phyloP scores from a whole-genome alignment of 2,329 filamentous ascomycete species.

The Trichoderma harzianum region DNA sequence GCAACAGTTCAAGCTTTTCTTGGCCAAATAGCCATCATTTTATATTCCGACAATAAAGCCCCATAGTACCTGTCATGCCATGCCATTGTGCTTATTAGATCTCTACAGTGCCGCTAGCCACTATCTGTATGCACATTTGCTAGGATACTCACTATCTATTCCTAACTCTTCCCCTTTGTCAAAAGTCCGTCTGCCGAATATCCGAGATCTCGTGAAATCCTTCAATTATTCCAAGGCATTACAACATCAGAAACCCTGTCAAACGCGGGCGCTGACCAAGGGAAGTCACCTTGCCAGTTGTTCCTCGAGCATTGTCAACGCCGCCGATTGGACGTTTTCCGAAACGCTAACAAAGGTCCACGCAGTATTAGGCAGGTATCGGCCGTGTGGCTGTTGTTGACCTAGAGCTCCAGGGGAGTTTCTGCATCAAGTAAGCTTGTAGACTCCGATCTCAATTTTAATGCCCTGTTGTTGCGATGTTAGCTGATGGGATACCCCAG shows the following conservation, averaged over 20 bases:
- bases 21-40: not conserved
- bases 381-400: not conserved
- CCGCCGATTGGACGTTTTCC: not conserved
- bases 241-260: not conserved
- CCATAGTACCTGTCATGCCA: not conserved
- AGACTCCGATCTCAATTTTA: not conserved
- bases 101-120: not conserved
- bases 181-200: not conserved
- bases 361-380: conserved; percentile 9
- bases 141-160: not conserved
- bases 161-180: not conserved
- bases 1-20: not conserved
- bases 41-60: not conserved
- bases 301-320: not conserved
- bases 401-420: not conserved
- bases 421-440: conserved; percentile 8
- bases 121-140: not conserved
- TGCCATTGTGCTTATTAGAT: not conserved
- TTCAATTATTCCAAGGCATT: not conserved
- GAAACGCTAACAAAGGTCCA: conserved; percentile 12
- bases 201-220: not conserved
- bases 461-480: not conserved
- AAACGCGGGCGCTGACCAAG: not conserved
- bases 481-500: not conserved
- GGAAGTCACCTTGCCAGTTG: not conserved